Base-by-base conservation (phyloP, 306 rosid species). In the Gynostemma pentaphyllum region DNA sequence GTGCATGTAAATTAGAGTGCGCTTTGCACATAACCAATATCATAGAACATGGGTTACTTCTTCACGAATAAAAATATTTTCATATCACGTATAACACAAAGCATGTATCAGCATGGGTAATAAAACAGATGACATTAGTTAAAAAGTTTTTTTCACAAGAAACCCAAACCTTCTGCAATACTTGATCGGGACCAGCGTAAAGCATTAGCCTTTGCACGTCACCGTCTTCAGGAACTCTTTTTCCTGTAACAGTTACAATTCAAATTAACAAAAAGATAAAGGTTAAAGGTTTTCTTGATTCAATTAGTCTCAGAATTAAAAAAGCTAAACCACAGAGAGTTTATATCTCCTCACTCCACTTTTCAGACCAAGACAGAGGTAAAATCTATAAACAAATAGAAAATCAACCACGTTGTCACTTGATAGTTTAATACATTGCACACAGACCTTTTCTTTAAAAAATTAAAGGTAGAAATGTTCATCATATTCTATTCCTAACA, bases 141-240 rank as follows among this genome's bases (percentile, higher is more conserved):
- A 24, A 27, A n/a, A 45, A 57, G 11, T 5, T 12, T n/a, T 5
- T 29, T n/a, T 11, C 6, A 18, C 22, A 10, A 51, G 24, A 39
- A 42, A 62, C 56, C 27, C 84, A 68, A 68, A 85, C 99, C 99
- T 86, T 82, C 64, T 79, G 79, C 68, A 94, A 67, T 65, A 84
- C 85, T 23, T 80, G 80, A 79, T 84, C 99, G 68, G 85, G 87
- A 73, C 90, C 88, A 36, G 85, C 79, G 76, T 78, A 64, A 68
- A 76, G 83, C 90, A 82, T 75, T 42, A 57, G 69, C 63, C 79
- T 76, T 71, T 88, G 89, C 75, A 81, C 46, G 68, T 74, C 82
- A 48, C 71, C 72, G 74, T 79, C 89, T 71, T 78, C 81, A 28
- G 95, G 84, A 69, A 94, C 80, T 52, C 82, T 81, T 78, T 78